Base-by-base conservation (phyloP, 768 basidiomycete genomes). In the Tulasnella sp. region DNA sequence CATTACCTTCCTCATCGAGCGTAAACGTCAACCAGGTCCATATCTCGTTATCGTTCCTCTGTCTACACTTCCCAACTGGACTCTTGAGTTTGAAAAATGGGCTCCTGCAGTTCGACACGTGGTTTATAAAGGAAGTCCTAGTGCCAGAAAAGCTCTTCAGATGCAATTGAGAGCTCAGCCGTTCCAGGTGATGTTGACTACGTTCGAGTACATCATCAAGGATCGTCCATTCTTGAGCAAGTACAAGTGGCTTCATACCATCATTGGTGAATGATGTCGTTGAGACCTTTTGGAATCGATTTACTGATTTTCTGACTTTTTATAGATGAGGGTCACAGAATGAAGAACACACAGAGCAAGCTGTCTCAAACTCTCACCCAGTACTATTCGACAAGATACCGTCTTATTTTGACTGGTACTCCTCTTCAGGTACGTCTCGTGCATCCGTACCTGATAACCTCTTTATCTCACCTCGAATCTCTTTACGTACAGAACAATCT, bases 201-300 rank as follows among this genome's bases (percentile, higher is more conserved):
- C 91, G 0, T 96, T 93, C 63, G 91, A 95, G 62, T 96, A 95
- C 61, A 90, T 96, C 65, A 95, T 93, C 74, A 91, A 91, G 69
- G 92, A 96, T 65, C 80, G 88, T n/a, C 85, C 86, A 1, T 65
- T 83, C 53, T 70, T 96, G 28, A 79, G 82, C 66, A 90, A 91
- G 69, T 76, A 90, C 59, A 90, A 88, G 62, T 96, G 91, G 91
- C 67, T 92, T 6, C 92, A 96, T 63, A 93, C 92, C 88, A 93
- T 96, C 64, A 91, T 96, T 57, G 90, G 81, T 84, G 54, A 49
- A 75, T 64, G 29, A 35, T 37, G 27, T n/a, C 42, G 56, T 28
- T 27, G 12, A 33, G 24, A 15, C 16, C 15, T 10, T 12, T 0
- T 34, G 28, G n/a, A 19, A 37, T 25, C 13, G 27, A 19, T 24